Percentiles rank a stretch among this genome's conserved stretches.
Conservation (phyloP, 805 yeast genomes). For the Cyberlindnera misumaiensis region DNA sequence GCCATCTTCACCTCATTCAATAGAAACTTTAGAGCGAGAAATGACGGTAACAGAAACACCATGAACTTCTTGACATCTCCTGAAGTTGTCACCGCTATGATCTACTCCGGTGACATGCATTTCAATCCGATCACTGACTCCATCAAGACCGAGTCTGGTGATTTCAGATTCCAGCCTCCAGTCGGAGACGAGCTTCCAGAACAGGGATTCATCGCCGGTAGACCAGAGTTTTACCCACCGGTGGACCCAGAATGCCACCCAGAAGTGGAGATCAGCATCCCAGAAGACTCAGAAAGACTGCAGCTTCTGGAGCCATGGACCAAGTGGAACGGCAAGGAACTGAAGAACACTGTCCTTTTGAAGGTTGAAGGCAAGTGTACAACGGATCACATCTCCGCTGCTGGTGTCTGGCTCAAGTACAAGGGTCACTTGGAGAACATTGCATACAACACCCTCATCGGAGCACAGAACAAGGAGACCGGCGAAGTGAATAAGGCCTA, state of each 20-base stretch:
- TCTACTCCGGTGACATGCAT: slow-evolving; percentile 86
- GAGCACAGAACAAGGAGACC: slow-evolving; percentile 95
- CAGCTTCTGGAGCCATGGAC: slow-evolving; percentile 86
- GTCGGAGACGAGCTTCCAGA: slow-evolving; percentile 79
- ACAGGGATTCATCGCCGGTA: slow-evolving; percentile 70
- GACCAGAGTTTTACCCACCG: slow-evolving; percentile 69
- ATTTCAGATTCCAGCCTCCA: slow-evolving; percentile 75
- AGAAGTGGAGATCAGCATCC: slow-evolving; percentile 56
- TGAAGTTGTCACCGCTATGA: slow-evolving; percentile 94
- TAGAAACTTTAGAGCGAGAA: slow-evolving; percentile 96
- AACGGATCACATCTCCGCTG: slow-evolving; percentile 97
- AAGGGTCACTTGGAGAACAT: slow-evolving; percentile 97
- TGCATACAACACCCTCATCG: slow-evolving; percentile 89
- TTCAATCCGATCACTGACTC: slow-evolving; percentile 89
- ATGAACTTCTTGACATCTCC: slow-evolving; percentile 99
- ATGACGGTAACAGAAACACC: slow-evolving; percentile 96
- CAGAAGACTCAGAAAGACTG: slow-evolving; percentile 85
- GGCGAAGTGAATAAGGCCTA: slow-evolving; percentile 90
- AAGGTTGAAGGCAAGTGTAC: slow-evolving; percentile 98
- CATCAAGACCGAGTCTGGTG: slow-evolving; percentile 65
- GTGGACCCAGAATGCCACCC: slow-evolving; percentile 59
- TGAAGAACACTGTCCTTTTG: slow-evolving; percentile 66
- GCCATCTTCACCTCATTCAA: slow-evolving; percentile 96
- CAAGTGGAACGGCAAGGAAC: slow-evolving; percentile 82
- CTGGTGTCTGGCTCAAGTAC: slow-evolving; percentile 97